Base-by-base conservation (phyloP, 192 early-diverging fungal species). In the Lobosporangium transversale region DNA sequence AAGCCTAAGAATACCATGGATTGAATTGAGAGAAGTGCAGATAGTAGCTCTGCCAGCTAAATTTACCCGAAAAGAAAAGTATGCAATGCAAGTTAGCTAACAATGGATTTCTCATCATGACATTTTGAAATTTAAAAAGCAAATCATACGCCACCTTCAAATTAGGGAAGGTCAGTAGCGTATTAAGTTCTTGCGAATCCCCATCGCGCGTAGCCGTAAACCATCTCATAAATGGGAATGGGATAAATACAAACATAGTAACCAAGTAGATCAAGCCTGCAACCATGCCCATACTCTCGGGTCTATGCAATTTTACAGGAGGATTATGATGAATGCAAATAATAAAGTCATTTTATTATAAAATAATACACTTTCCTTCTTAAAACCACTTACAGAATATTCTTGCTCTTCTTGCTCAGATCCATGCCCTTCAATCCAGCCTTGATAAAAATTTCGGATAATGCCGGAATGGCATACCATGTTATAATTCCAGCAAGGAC, bases 1-100 rank as follows among this genome's bases (percentile, higher is more conserved):
- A 99, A 98, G 10, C 98, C 98, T 45, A 99, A 84, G 43, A 99
- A 92, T 15, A 96, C 90, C 98, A 99, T 99, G 53, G 92, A 93
- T 66, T 97, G 93, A 48, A 99, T 83, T 26, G 95, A 90, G 15
- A 99, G 78, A 2, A 99, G 69, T 7, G 94, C 95, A 6, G 95
- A 93, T 30, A 99, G 75, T 32, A 94, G 91, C 81, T 97, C 94
- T n/a, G 92, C 94, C 29, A 99, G 84, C 87, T 95, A 80, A 23
- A 53, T 7, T 5, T 15, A 5, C 24, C 60, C 40, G 55, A 67
- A 40, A 75, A 64, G 56, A 82, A 78, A 57, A 61, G n/a, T n/a
- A n/a, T n/a, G n/a, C n/a, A n/a, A n/a, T n/a, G n/a, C n/a, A n/a
- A n/a, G n/a, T n/a, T n/a, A n/a, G n/a, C n/a, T n/a, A n/a, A n/a